These are phyloP conservation scores for Talaromyces borbonicus DNA, from an alignment of 495 filamentous ascomycete species.

Conservation along the genomic window DNA sequence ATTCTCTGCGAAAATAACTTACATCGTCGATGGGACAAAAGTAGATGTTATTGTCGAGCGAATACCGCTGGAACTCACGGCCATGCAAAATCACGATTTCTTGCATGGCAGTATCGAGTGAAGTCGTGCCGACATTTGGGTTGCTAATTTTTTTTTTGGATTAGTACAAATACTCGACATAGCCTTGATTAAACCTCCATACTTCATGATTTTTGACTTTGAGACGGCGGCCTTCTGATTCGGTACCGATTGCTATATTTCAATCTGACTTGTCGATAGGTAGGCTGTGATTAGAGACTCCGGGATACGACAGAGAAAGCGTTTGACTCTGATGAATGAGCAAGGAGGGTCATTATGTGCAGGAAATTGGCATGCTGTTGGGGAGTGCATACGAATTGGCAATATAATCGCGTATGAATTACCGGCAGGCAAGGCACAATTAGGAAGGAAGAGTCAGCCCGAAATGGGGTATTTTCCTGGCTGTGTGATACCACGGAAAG, in stretches of 20 bases:
- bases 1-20: conserved; percentile 14
- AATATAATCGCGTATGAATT: too few relatives aligned
- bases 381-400: too few relatives aligned
- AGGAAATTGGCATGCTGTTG: too few relatives aligned
- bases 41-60: conserved; percentile 62
- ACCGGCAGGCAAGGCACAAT: conserved; percentile 5
- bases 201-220: conserved; percentile 3
- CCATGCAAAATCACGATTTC: conserved; percentile 56
- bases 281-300: too few relatives aligned
- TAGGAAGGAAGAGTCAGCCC: not conserved
- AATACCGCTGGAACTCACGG: conserved; percentile 63
- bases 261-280: too few relatives aligned
- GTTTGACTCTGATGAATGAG: too few relatives aligned
- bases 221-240: too few relatives aligned
- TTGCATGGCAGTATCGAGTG: conserved; percentile 50
- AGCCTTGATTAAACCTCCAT: not conserved
- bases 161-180: too few relatives aligned
- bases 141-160: conserved; percentile 20
- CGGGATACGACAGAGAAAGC: too few relatives aligned
- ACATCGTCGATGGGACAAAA: conserved; percentile 84
- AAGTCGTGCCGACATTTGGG: conserved; percentile 39
- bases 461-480: not conserved
- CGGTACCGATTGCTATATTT: too few relatives aligned
- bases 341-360: too few relatives aligned
- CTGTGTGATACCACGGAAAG: conserved; percentile 1